phyloP scores from a whole-genome alignment of 1,284 basidiomycete genomes.

The Trichosporon coremiiforme region DNA sequence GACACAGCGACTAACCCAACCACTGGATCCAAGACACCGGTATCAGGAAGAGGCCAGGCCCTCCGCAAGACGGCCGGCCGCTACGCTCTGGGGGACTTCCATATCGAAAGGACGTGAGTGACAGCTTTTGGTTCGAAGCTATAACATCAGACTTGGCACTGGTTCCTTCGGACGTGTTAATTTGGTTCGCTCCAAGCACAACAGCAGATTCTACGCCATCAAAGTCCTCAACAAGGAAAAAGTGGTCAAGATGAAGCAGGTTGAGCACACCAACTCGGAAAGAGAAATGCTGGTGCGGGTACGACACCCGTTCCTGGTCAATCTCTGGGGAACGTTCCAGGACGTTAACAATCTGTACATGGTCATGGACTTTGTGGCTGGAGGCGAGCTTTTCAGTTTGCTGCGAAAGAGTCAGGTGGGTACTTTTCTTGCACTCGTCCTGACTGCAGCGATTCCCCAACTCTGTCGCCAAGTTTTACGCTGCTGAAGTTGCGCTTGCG shows the following conservation, averaged over 20 bases:
- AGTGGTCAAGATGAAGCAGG: conserved; percentile 93
- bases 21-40: conserved; percentile 33
- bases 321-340: conserved; percentile 97
- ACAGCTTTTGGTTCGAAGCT: not conserved
- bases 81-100: conserved; percentile 60
- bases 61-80: conserved; percentile 59
- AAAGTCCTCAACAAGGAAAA: conserved; percentile 94
- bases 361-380: conserved; percentile 99
- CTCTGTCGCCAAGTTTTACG: conserved; percentile 98
- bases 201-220: conserved; percentile 89
- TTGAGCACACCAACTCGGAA: conserved; percentile 97
- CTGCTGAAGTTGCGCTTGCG: conserved; percentile 93
- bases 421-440: not conserved
- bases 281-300: conserved; percentile 85
- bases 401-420: conserved; percentile 82
- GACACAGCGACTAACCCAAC: conserved; percentile 38
- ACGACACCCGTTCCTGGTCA: conserved; percentile 95
- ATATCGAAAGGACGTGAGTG: conserved; percentile 59
- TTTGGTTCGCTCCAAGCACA: conserved; percentile 87
- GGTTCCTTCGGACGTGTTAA: conserved; percentile 95
- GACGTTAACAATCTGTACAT: conserved; percentile 93
- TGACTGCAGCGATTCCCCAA: conserved; percentile 84
- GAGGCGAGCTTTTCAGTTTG: conserved; percentile 92
- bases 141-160: conserved; percentile 66
- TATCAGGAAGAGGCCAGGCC: conserved; percentile 34